A percentile compares a stretch with the other conserved stretches of the same genome.
phyloP scores from a whole-genome alignment of 108 stramenopile species.

The Conticribra weissflogii region DNA sequence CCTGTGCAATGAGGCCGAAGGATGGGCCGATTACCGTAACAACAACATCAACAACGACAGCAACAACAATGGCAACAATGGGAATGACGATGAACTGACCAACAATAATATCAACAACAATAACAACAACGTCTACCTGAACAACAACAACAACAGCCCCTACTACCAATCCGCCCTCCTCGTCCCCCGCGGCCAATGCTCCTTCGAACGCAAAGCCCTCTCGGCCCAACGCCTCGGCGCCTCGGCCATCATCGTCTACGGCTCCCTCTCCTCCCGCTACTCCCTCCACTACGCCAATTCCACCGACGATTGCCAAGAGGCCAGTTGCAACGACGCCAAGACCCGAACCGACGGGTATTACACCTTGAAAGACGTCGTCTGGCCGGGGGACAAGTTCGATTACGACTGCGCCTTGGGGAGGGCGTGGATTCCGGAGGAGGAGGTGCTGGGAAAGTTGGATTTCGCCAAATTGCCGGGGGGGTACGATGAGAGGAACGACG shows the following conservation, averaged over 20 bases:
- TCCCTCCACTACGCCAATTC: slow-evolving; percentile 34
- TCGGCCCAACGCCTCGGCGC: slow-evolving; percentile 48
- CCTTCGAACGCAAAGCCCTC: slow-evolving; percentile 53
- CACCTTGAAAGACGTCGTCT: slow-evolving; percentile 36
- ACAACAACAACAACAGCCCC: neutral
- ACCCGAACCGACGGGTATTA: slow-evolving; percentile 10
- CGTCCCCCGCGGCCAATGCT: slow-evolving; percentile 55
- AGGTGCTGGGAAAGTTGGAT: slow-evolving; percentile 3
- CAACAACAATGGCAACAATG: neutral
- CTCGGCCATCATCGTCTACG: slow-evolving; percentile 48
- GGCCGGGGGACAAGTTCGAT: slow-evolving; percentile 47
- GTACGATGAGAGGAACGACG: slow-evolving; percentile 44
- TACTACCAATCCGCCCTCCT: slow-evolving; percentile 27
- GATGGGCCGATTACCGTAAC: slow-evolving; percentile 13
- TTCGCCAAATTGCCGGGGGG: slow-evolving; percentile 20
- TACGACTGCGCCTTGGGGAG: slow-evolving; percentile 53
- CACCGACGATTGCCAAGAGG: slow-evolving; percentile 9
- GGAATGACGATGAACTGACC: too few relatives aligned
- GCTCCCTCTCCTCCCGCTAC: slow-evolving; percentile 46
- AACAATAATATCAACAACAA: too few relatives aligned
- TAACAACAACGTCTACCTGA: neutral
- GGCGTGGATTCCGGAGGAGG: slow-evolving; percentile 25
- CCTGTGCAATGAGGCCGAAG: slow-evolving; percentile 43
- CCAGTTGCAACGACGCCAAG: slow-evolving; percentile 13
- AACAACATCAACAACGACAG: neutral